Evolutionary conservation across 305 asterid genomes (phyloP).

Genomic region (Euphrasia arctica): DNA sequence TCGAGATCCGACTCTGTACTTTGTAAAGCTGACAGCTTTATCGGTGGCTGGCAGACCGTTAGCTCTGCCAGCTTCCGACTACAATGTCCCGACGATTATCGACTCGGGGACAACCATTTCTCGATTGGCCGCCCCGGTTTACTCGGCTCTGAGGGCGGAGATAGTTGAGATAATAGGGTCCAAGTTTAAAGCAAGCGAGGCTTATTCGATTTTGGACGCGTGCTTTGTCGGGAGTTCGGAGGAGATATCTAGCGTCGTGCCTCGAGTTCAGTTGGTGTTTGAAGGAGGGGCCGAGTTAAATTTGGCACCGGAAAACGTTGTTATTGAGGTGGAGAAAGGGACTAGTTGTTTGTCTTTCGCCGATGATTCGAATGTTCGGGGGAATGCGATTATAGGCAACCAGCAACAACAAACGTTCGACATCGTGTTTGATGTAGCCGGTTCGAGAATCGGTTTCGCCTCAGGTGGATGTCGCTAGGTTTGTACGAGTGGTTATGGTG

Average conservation of each 20-base stretch:
- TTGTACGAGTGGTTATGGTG: constrained; percentile 8
- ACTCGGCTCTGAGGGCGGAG: constrained; percentile 35
- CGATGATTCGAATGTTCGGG: constrained; percentile 25
- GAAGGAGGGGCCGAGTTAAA: constrained; percentile 44
- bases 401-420: constrained; percentile 52
- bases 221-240: constrained; percentile 40
- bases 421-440: constrained; percentile 39
- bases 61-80: constrained; percentile 30
- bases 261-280: constrained; percentile 38
- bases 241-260: constrained; percentile 37
- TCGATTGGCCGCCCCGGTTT: constrained; percentile 39
- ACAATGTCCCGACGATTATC: constrained; percentile 31
- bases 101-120: constrained; percentile 30
- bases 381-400: constrained; percentile 47
- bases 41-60: constrained; percentile 31
- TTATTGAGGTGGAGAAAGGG: constrained; percentile 47
- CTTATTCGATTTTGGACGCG: constrained; percentile 42
- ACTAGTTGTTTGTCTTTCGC: constrained; percentile 56
- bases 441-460: constrained; percentile 52
- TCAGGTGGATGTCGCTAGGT: constrained; percentile 53
- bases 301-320: constrained; percentile 32
- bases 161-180: constrained; percentile 37
- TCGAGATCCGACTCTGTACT: too few species aligned
- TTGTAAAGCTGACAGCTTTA: too few species aligned
- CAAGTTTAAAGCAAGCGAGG: constrained; percentile 26